Evolutionary conservation across 2,329 filamentous ascomycete species (phyloP), one percentile per base, ranked within the genome.

Genomic region (Albophoma yamanashiensis): DNA sequence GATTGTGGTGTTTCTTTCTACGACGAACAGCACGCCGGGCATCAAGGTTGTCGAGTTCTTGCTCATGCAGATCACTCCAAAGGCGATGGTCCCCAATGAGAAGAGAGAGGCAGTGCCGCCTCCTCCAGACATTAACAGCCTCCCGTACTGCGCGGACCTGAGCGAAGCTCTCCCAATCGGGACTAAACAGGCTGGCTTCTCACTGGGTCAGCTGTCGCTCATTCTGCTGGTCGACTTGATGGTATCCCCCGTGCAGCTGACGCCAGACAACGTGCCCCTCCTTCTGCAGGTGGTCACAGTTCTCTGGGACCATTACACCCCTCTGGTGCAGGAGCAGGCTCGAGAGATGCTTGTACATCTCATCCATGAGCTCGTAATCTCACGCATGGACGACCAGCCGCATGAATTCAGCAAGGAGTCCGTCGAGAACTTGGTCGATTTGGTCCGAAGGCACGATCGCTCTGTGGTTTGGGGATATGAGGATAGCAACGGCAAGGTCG

Each of bases 321-420:
- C 91, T 3, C 83, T 97, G 14, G 94, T 99, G 1, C 93, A 97
- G 72, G 94, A 97, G 66, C 93, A 99, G 73, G 92, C 95, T 38
- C 86, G 92, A 56, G 94, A 99, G 74, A 96, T 99, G 92, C 83
- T 99, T 20, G 92, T 99, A 2, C 94, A 99, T 76, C 82, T 99
- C 22, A 95, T 99, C 55, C 94, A 99, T 67, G 94, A 97, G 72
- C 80, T 97, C 8, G 91, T 99, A 43, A 92, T 97, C 36, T 85
- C 85, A 1, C 81, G 78, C 53, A 86, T 96, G 61, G 89, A 95
- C 60, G 85, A 91, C 56, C 82, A 86, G 8, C 81, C 79, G 22
- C 84, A 86, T 6, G 71, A 73, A 1, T 74, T 78, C 2, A 85
- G 85, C 58, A 91, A 90, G 69, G 82, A 85, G 63, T 83, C 85